phyloP scores from a whole-genome alignment of 2,329 filamentous ascomycete species.

The Plectosphaerella plurivora region DNA sequence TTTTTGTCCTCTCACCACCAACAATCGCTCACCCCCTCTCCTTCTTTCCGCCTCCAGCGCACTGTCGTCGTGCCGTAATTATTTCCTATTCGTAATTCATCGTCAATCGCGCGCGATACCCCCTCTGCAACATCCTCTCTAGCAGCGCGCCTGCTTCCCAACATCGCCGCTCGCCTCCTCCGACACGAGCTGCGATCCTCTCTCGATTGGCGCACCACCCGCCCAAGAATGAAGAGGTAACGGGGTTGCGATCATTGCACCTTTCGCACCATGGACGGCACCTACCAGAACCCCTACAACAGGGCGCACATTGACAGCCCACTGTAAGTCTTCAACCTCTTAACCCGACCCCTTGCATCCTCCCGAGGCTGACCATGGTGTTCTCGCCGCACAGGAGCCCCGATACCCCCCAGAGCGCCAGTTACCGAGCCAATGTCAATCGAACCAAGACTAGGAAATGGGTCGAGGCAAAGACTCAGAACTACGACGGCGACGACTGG shows the following conservation, averaged over 20 bases:
- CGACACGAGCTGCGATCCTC: not conserved
- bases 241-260: not conserved
- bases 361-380: not conserved
- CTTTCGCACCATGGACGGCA: constrained; percentile 2
- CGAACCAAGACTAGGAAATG: constrained; percentile 90
- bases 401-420: constrained; percentile 18
- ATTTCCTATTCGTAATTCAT: not conserved
- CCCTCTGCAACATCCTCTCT: no score
- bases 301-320: constrained; percentile 1
- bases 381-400: constrained; percentile 6
- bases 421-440: constrained; percentile 81
- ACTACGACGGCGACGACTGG: constrained; percentile 94
- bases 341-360: no score
- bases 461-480: constrained; percentile 81
- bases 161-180: not conserved
- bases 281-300: constrained; percentile 2
- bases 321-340: not conserved
- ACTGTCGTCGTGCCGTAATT: not conserved
- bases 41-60: no score
- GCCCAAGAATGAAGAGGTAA: not conserved
- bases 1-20: no score
- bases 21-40: no score
- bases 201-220: not conserved
- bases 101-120: not conserved
- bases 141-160: no score